phyloP scores from a whole-genome alignment of 2,329 filamentous ascomycete species.

The Leptographium lundbergii region DNA sequence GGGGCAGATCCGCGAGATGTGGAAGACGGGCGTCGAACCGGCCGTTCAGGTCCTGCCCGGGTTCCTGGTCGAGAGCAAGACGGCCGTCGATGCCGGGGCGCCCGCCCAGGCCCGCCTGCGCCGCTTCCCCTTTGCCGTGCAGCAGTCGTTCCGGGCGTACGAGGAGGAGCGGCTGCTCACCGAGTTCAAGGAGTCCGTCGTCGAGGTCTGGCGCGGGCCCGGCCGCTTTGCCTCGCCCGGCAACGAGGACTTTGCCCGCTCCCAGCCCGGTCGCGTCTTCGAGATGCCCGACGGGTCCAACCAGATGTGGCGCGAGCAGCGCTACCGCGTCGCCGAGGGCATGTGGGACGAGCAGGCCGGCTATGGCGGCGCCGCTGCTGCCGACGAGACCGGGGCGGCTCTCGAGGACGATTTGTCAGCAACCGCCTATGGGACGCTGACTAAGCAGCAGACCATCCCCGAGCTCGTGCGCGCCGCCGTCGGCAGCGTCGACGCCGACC shows the following conservation, averaged over 20 bases:
- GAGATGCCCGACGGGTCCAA: slow-evolving; percentile 97
- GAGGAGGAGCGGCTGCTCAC: slow-evolving; percentile 89
- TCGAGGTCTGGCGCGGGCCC: slow-evolving; percentile 82
- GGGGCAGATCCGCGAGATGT: slow-evolving; percentile 72
- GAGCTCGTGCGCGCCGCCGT: slow-evolving; percentile 69
- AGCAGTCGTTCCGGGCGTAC: slow-evolving; percentile 62
- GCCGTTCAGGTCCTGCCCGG: slow-evolving; percentile 61
- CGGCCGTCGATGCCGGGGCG: slow-evolving; percentile 72
- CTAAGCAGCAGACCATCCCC: slow-evolving; percentile 68
- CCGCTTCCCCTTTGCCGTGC: slow-evolving; percentile 49
- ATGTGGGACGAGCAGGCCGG: slow-evolving; percentile 81
- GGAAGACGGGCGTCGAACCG: slow-evolving; percentile 47
- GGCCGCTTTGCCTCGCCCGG: slow-evolving; percentile 50
- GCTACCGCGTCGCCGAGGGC: slow-evolving; percentile 75
- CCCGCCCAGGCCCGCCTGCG: slow-evolving; percentile 65
- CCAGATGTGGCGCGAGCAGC: slow-evolving; percentile 82
- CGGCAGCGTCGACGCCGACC: slow-evolving; percentile 73
- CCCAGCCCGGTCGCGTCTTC: slow-evolving; percentile 71
- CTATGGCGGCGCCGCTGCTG: slow-evolving; percentile 23
- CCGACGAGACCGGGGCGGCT: slow-evolving; percentile 2
- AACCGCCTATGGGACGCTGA: slow-evolving; percentile 19
- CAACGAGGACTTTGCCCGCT: slow-evolving; percentile 66
- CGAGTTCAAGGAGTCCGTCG: slow-evolving; percentile 95
- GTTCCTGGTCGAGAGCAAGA: slow-evolving; percentile 80
- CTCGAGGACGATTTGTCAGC: not conserved